Evolutionary conservation across 2,329 filamentous ascomycete genomes (phyloP).

Genomic region (Parastagonospora nodorum): DNA sequence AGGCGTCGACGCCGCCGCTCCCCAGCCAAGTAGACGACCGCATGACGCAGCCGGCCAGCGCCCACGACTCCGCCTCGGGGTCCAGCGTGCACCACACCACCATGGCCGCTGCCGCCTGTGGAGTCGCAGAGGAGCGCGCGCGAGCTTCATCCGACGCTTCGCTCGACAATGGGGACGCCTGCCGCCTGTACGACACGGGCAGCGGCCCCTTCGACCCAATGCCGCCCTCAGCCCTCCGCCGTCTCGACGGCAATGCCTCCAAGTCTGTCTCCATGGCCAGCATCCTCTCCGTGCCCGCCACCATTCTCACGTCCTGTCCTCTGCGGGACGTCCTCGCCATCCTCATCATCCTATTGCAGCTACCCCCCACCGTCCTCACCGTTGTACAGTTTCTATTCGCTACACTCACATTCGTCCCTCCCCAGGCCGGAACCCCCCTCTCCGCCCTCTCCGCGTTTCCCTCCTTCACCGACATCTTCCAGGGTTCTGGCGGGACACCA

Average conservation of each 20-base stretch:
- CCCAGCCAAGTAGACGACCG: slow-evolving; percentile 44
- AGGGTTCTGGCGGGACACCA: slow-evolving; percentile 82
- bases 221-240: slow-evolving; percentile 59
- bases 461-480: slow-evolving; percentile 89
- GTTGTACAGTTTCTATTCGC: slow-evolving; percentile 92
- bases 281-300: slow-evolving; percentile 77
- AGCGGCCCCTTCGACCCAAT: slow-evolving; percentile 44
- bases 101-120: slow-evolving; percentile 12
- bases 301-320: slow-evolving; percentile 86
- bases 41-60: slow-evolving; percentile 37
- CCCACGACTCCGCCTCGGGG: neutral
- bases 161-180: slow-evolving; percentile 46
- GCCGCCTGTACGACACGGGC: slow-evolving; percentile 35
- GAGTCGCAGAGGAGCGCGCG: slow-evolving; percentile 36
- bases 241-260: slow-evolving; percentile 64
- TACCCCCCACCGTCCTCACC: slow-evolving; percentile 85
- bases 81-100: slow-evolving; percentile 13
- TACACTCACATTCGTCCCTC: slow-evolving; percentile 88
- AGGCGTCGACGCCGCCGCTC: slow-evolving; percentile 46
- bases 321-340: slow-evolving; percentile 96
- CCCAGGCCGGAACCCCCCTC: slow-evolving; percentile 73
- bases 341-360: slow-evolving; percentile 90
- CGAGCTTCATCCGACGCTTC: slow-evolving; percentile 52
- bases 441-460: slow-evolving; percentile 73
- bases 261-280: slow-evolving; percentile 67